Conservation (phyloP, 2,329 filamentous ascomycete genomes). For the Aureobasidium sp. region DNA sequence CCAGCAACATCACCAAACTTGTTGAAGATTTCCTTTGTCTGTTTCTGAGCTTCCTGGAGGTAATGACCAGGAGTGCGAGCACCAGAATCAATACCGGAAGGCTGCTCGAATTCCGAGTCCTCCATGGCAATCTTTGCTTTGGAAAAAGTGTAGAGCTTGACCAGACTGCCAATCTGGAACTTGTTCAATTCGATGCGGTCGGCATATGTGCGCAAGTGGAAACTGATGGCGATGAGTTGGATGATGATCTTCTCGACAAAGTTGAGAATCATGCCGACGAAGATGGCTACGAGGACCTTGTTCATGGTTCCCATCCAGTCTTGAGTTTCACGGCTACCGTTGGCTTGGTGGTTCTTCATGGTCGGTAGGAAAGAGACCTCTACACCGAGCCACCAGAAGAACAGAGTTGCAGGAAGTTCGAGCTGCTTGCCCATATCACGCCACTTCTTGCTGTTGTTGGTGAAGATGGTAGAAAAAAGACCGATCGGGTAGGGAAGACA, state of each 20-base stretch:
- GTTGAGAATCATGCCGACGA: conserved; percentile 71
- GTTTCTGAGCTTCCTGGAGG: conserved; percentile 60
- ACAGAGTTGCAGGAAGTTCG: conserved; percentile 75
- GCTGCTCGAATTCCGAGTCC: conserved; percentile 67
- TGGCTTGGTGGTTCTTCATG: conserved; percentile 55
- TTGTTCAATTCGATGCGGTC: conserved; percentile 89
- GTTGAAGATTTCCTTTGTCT: conserved; percentile 64
- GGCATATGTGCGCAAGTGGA: conserved; percentile 83
- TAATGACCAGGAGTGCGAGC: conserved; percentile 64
- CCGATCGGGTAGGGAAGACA: conserved; percentile 53
- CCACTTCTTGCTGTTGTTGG: conserved; percentile 89
- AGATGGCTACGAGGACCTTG: conserved; percentile 79
- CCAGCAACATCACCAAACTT: conserved; percentile 80
- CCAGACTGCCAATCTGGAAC: conserved; percentile 65
- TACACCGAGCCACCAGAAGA: conserved; percentile 85
- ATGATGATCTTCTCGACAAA: conserved; percentile 88
- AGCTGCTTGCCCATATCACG: conserved; percentile 77
- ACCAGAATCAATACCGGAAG: conserved; percentile 43
- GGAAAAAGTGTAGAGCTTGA: conserved; percentile 57
- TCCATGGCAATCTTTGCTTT: conserved; percentile 58
- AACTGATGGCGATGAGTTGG: conserved; percentile 87
- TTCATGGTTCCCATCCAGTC: conserved; percentile 70
- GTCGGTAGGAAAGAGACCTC: conserved; percentile 80
- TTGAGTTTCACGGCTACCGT: conserved; percentile 44
- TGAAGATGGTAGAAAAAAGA: conserved; percentile 62